Evolutionary conservation across 345 rosid species (phyloP), one percentile per base, ranked within the genome.

Genomic region (Euclidium syriacum): DNA sequence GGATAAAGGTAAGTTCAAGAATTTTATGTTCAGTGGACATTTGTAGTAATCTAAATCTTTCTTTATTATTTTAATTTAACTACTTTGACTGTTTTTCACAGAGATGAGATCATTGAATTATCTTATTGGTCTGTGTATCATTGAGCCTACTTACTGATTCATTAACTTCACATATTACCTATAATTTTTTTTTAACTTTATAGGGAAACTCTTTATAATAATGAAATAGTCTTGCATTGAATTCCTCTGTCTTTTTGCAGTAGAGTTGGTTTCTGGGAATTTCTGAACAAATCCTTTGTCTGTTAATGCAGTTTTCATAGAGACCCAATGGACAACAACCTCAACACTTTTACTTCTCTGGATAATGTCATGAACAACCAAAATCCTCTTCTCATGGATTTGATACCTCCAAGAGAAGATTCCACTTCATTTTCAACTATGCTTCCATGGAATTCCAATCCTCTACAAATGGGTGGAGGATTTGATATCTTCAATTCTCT

Each of bases 331-430:
- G 69, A 64, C 62, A 83, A 82, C 82, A 53, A 74, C 78, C n/a
- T n/a, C n/a, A 73, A 77, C 70, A 70, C 76, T 78, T 80, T 74
- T 25, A 52, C 67, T 67, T 71, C 72, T 72, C 67, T 75, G 10
- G 49, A 65, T 11, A 73, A 77, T 57, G 76, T 67, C 70, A 52
- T 54, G 53, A 34, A 64, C 1, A 43, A 65, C 72, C 79, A 65
- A 56, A 67, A 76, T 62, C 62, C 80, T 25, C 68, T 65, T 64
- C 71, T 67, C 58, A 72, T 62, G 75, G 63, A 49, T 69, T 52
- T 62, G 12, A 53, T 70, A 60, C 68, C 68, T 27, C 38, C 68
- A 54, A 62, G 74, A 62, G 74, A 70, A 35, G 62, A 70, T 54
- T 47, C 69, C 29, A 18, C 52, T 49, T 23, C 72, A 8, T 58